These are phyloP conservation scores for Populus tomentosa DNA, from an alignment of 441 rosid species.

Conservation along the genomic window DNA sequence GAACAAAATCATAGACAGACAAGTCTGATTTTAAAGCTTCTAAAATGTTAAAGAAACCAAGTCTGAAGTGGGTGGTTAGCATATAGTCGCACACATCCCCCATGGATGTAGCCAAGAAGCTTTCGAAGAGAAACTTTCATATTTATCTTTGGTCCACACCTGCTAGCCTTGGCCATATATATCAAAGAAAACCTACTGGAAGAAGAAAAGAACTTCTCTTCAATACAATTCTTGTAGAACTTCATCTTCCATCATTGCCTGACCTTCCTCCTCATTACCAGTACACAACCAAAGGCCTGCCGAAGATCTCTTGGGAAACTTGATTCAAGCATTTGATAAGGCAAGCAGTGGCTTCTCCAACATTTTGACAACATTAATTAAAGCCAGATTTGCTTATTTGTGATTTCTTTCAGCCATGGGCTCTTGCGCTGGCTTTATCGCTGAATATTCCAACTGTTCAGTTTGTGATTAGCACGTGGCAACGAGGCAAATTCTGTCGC, in stretches of 20 bases:
- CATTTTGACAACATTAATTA: conserved; percentile 12
- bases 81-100: background rate
- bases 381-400: conserved; percentile 31
- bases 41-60: conserved; percentile 17
- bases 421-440: conserved; percentile 16
- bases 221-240: conserved; percentile 27
- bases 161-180: conserved; percentile 25
- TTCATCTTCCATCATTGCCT: conserved; percentile 28
- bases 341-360: conserved; percentile 16
- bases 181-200: background rate
- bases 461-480: conserved; percentile 12
- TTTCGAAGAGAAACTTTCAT: background rate
- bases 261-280: conserved; percentile 35
- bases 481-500: background rate
- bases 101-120: conserved; percentile 17
- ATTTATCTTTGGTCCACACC: conserved; percentile 26
- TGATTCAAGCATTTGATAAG: conserved; percentile 29
- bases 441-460: conserved; percentile 24
- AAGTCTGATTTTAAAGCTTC: conserved; percentile 18
- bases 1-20: conserved; percentile 31
- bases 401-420: conserved; percentile 44
- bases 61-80: too few species aligned
- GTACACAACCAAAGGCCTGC: conserved; percentile 35
- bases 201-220: background rate
- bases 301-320: conserved; percentile 32